phyloP scores from a whole-genome alignment of 768 basidiomycete genomes.

The Mycena capillaripes region DNA sequence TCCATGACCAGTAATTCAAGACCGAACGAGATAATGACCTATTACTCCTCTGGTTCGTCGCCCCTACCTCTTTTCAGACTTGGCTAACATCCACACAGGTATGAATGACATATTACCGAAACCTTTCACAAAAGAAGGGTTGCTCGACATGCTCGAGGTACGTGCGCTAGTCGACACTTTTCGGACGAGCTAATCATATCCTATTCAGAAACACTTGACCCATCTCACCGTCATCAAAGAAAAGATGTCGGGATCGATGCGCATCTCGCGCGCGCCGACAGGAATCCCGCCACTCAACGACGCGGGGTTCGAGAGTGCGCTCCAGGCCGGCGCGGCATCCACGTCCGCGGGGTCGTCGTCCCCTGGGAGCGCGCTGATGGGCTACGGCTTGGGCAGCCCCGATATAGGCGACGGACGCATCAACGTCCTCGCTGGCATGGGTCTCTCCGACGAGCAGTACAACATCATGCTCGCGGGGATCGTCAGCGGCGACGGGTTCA shows the following conservation, averaged over 20 bases:
- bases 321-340: conserved; percentile 56
- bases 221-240: conserved; percentile 91
- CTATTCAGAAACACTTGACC: conserved; percentile 81
- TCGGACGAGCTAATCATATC: not conserved
- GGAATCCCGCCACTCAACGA: conserved; percentile 77
- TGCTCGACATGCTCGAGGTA: conserved; percentile 94
- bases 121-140: conserved; percentile 95
- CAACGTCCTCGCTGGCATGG: conserved; percentile 91
- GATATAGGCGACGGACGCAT: conserved; percentile 70
- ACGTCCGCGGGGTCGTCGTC: conserved; percentile 11
- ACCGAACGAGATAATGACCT: conserved; percentile 93
- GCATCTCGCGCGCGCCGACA: conserved; percentile 65
- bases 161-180: conserved; percentile 1
- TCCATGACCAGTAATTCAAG: conserved; percentile 98
- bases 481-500: conserved; percentile 73
- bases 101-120: conserved; percentile 99
- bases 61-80: not conserved
- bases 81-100: conserved; percentile 53
- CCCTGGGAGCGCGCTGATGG: conserved; percentile 7
- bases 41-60: conserved; percentile 77
- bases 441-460: conserved; percentile 92
- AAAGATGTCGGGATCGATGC: conserved; percentile 52
- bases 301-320: conserved; percentile 65
- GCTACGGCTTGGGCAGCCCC: conserved; percentile 37
- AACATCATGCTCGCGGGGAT: conserved; percentile 81